Percentiles rank a stretch among this genome's conserved stretches.
Evolutionary conservation across 2,329 filamentous ascomycete species (phyloP).

Genomic region (Botrytis elliptica): DNA sequence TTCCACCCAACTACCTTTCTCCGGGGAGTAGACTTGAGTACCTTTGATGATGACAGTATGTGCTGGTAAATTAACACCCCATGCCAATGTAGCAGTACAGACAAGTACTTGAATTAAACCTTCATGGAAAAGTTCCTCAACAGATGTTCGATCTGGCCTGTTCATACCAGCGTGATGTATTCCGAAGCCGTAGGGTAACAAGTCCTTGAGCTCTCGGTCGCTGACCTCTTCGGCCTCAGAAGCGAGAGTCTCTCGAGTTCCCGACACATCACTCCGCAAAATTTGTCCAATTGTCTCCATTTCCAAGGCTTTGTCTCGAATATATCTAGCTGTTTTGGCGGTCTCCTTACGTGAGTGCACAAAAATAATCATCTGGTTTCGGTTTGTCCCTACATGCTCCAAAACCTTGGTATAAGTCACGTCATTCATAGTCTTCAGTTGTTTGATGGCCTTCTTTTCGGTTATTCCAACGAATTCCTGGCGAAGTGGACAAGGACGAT

Average conservation of each 20-base stretch:
- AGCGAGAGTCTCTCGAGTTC: constrained; percentile 81
- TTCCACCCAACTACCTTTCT: constrained; percentile 98
- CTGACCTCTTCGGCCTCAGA: constrained; percentile 80
- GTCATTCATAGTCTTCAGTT: constrained; percentile 98
- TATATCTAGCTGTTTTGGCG: constrained; percentile 93
- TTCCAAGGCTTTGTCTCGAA: constrained; percentile 95
- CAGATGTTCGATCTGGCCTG: constrained; percentile 87
- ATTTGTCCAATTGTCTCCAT: constrained; percentile 97
- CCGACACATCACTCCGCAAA: constrained; percentile 78
- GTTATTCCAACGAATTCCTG: constrained; percentile 98
- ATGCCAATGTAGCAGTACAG: constrained; percentile 95
- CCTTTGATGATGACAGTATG: constrained; percentile 99
- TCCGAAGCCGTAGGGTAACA: constrained; percentile 93
- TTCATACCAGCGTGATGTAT: constrained; percentile 99
- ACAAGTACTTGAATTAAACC: constrained; percentile 93
- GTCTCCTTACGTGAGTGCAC: constrained; percentile 98
- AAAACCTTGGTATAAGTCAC: constrained; percentile 97
- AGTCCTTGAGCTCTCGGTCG: constrained; percentile 86
- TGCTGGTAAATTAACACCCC: constrained; percentile 97
- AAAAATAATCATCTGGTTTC: constrained; percentile 98
- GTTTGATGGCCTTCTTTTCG: constrained; percentile 97
- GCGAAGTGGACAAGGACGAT: constrained; percentile 86
- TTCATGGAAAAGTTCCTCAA: constrained; percentile 90
- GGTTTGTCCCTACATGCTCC: constrained; percentile 88
- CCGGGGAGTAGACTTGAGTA: constrained; percentile 95